Conservation (phyloP, 1,284 basidiomycete genomes). For the Boletus albobrunnescens region DNA sequence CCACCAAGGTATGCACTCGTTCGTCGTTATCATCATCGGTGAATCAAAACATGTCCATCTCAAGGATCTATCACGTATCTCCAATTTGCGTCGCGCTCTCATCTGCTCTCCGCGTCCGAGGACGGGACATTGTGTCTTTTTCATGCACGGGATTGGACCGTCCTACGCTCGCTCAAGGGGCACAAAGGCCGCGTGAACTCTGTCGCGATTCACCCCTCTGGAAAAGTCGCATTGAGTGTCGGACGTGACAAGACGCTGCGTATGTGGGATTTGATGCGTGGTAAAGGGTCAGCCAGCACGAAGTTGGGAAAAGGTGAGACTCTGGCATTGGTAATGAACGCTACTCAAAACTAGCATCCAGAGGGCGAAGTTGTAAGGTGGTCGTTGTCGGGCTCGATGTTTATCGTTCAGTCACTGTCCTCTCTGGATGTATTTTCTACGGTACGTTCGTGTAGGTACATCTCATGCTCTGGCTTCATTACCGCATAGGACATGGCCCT, state of each 20-base stretch:
- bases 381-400: conserved; percentile 70
- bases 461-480: conserved; percentile 1
- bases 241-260: conserved; percentile 87
- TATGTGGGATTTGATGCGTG: conserved; percentile 99
- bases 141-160: conserved; percentile 88
- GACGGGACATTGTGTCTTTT: conserved; percentile 89
- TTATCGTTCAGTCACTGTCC: conserved; percentile 74
- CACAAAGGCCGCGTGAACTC: conserved; percentile 91
- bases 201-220: conserved; percentile 88
- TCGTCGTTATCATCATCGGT: not conserved
- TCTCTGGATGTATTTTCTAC: conserved; percentile 81
- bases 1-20: conserved; percentile 71
- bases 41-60: not conserved
- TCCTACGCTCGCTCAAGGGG: conserved; percentile 84
- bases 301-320: conserved; percentile 77
- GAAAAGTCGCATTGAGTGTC: conserved; percentile 86
- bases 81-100: conserved; percentile 82
- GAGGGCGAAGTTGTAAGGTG: conserved; percentile 88
- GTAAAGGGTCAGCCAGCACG: conserved; percentile 83
- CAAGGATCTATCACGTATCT: conserved; percentile 88
- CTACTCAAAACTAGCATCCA: conserved; percentile 32
- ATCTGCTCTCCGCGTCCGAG: conserved; percentile 86
- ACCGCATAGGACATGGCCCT: conserved; percentile 61
- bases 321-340: not conserved
- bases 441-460: conserved; percentile 42